Base-by-base conservation (phyloP, 805 yeast genomes). In the Isabelozyma rhagii region DNA sequence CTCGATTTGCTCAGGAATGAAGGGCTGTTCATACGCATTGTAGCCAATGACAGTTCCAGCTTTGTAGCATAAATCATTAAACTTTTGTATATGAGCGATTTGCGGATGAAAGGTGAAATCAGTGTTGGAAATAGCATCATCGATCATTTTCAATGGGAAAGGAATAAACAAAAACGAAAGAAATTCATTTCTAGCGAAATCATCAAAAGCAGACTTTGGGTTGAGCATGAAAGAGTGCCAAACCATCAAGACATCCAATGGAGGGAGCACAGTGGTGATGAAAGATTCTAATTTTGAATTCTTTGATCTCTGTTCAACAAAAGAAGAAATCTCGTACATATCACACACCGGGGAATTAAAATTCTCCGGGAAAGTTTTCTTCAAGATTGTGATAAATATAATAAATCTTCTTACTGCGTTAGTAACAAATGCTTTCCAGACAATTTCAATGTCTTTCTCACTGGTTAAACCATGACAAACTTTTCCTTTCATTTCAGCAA, bases 341-440 rank as follows among this genome's bases (percentile, higher is more conserved):
- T 31, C 36, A 31, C 36, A 10, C 36, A 31, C 36, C 3, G 36
- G 36, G 10, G 36, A 31, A 31, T 31, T 4, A 13, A 2, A 13
- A 2, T 1, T 31, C n/a, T 31, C 36, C n/a, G 36, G 41, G 15
- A 11, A 39, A 9, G 14, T 9, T 7, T 3, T 17, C 15, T 40
- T 51, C 17, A 50, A 45, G 14, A 56, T 63, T 36, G 58, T 56
- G 8, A 61, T 54, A 46, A 60, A 58, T 5, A 59, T 29, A 3
- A 55, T 54, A 42, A 64, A 65, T 14, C 65, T 46, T 38, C 62
- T 48, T 4, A 57, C 62, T 0, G 68, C 64, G 21, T 49, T 43
- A 1, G 67, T 58, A 11, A 64, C 50, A 45, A 54, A 64, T 9
- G 54, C 52, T 45, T 61, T 56, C 68, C 68, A 65, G 2, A 31